Base-by-base conservation (phyloP, 441 rosid genomes). In the Pelargonium australe region DNA sequence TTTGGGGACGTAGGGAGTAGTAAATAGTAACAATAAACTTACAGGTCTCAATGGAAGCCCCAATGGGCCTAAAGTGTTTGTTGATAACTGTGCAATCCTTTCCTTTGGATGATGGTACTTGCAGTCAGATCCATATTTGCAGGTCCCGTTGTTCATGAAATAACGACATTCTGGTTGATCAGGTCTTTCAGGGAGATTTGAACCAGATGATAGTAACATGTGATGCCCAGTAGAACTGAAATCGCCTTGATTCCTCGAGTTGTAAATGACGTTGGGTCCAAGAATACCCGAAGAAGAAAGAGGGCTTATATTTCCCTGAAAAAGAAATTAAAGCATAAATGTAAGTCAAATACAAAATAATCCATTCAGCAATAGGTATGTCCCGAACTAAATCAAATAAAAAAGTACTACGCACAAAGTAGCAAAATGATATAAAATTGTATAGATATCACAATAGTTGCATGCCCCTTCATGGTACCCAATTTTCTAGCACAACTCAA, bases 101-200 rank as follows among this genome's bases (percentile, higher is more conserved):
- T 80, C 89, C 60, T 76, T 78, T 0, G 87, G 88, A 75, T 88
- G 96, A 78, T 79, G 87, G 76, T 82, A 90, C 85, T 86, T 87
- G 89, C 94, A 87, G 60, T 86, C 88, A 43, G 83, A 78, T 78
- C 96, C 96, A 62, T 85, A 88, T 76, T 85, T 90, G 86, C 94
- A 87, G 17, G 84, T 80, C 40, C 96, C 96, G 0, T 78, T 85
- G 79, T 77, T 88, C 94, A 86, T 86, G 78, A 77, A 90, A 75
- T 84, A 77, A 19, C 90, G 80, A 78, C 96, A 90, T 73, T 90
- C 90, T 65, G 81, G 91, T 73, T 81, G 93, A 73, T 84, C 90
- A 65, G 89, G 86, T 80, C 80, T 84, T 79, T 86, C 87, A 3
- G 89, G 84, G 37, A 82, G 77, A 78, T 74, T 76, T 47, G 51